Percentiles rank a stretch among this genome's conserved stretches.
These are phyloP conservation scores for barley (Hordeum vulgare) DNA, from an alignment of 176 grass and related monocot species.

Conservation along the genomic window DNA sequence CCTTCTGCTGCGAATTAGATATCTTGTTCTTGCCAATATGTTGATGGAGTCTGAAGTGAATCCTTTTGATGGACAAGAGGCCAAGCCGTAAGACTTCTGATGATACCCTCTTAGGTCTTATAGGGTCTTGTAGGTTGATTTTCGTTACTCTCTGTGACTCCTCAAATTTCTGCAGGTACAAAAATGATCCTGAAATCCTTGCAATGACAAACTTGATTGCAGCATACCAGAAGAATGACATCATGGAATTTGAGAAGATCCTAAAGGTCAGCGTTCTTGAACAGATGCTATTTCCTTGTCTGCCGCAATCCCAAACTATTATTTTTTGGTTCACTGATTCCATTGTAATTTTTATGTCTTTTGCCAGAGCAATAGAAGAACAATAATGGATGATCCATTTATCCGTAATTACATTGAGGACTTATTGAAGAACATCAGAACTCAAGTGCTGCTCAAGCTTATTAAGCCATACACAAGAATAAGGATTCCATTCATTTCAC, in stretches of 20 bases:
- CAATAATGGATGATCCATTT: slow-evolving; percentile 99
- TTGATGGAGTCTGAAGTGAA: slow-evolving; percentile 99
- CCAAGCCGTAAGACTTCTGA: slow-evolving; percentile 74
- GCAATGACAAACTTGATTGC: slow-evolving; percentile 99
- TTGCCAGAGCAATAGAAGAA: slow-evolving; percentile 92
- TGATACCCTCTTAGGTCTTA: background rate
- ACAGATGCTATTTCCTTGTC: slow-evolving; percentile 7
- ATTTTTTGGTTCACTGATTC: background rate
- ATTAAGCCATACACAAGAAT: slow-evolving; percentile 99
- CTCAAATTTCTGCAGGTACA: slow-evolving; percentile 62
- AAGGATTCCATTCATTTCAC: slow-evolving; percentile 97
- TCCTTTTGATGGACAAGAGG: slow-evolving; percentile 99
- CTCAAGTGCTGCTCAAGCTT: slow-evolving; percentile 97
- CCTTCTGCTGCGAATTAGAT: slow-evolving; percentile 40
- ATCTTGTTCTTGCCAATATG: slow-evolving; percentile 99
- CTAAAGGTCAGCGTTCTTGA: slow-evolving; percentile 57
- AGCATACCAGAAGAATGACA: slow-evolving; percentile 97
- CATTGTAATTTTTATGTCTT: background rate
- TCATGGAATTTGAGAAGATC: slow-evolving; percentile 98
- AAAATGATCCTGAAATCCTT: slow-evolving; percentile 97
- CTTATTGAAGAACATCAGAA: slow-evolving; percentile 98
- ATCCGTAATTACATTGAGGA: slow-evolving; percentile 99
- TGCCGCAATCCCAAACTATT: slow-evolving; percentile 3
- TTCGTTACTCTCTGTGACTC: background rate
- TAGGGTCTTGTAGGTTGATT: slow-evolving; percentile 23